A percentile compares a stretch with the other conserved stretches of the same genome.
Evolutionary conservation across 1,284 basidiomycete species (phyloP).

Genomic region (Heterobasidion annosum): DNA sequence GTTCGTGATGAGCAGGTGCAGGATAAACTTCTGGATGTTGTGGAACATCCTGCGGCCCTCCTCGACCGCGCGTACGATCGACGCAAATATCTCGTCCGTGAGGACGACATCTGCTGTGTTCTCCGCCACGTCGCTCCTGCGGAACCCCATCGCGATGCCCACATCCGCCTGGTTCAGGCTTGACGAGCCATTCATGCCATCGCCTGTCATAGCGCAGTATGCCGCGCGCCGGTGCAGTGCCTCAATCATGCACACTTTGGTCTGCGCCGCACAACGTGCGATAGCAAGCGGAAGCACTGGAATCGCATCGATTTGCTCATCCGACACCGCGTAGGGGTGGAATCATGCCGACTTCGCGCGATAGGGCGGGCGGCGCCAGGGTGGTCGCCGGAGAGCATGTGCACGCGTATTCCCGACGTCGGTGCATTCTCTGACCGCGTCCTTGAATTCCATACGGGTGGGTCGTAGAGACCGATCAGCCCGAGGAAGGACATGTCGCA

Average conservation of each 20-base stretch:
- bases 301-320: too few species aligned
- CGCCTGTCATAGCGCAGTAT: slow-evolving; percentile 35
- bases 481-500: not conserved
- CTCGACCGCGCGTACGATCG: not conserved
- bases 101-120: slow-evolving; percentile 9
- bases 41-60: not conserved
- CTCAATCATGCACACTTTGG: not conserved
- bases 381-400: not conserved
- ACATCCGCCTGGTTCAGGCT: slow-evolving; percentile 47
- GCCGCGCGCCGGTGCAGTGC: not conserved
- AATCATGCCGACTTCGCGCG: not conserved
- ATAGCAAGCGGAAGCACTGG: not conserved
- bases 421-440: not conserved
- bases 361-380: not conserved
- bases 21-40: not conserved
- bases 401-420: not conserved
- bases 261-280: not conserved
- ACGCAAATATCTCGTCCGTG: not conserved
- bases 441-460: not conserved
- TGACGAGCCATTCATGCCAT: slow-evolving; percentile 58
- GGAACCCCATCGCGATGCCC: slow-evolving; percentile 42
- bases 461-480: not conserved
- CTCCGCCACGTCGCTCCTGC: slow-evolving; percentile 39
- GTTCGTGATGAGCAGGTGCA: not conserved
- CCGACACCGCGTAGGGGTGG: not conserved